Base-by-base conservation (phyloP, 2,329 filamentous ascomycete genomes). In the Phyllosticta ampelicida region DNA sequence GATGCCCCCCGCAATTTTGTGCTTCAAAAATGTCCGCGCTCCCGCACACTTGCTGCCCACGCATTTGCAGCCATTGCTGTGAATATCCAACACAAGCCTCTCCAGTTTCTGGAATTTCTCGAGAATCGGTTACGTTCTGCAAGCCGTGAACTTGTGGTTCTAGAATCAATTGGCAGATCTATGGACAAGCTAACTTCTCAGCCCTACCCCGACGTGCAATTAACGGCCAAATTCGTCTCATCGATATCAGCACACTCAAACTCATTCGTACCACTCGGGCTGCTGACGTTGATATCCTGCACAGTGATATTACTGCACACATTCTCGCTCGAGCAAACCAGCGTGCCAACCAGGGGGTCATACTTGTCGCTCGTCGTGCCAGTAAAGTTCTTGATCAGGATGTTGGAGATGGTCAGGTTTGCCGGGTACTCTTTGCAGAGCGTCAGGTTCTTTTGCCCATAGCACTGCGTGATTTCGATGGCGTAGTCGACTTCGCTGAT, bases 391-490 rank as follows among this genome's bases (percentile, higher is more conserved):
- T 74, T 78, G 65, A 85, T 80, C 4, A 74, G 70, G 52, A 85
- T 71, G 60, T 84, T 77, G 18, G 74, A 74, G 62, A 84, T 82
- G 10, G 76, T 80, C 60, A 84, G 65, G 13, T 74, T 77, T 48
- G 79, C 80, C 2, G 82, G 83, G 64, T 73, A 81, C 67, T 80
- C 63, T 50, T 80, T 77, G 71, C 83, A 86, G n/a, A 84, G 74
- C 2, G 81, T 84, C 54, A 80, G 65, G 64, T 86, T 85, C 61
- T 74, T 79, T 69, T 85, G 81, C 9, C 81, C 81, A 61, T 85
- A 84, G 73, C 83, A 86, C 66, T 86, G 83, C n/a, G 82, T 82
- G 53, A 85, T 74, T 60, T 84, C 80, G 62, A 86, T 81, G 2
- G 81, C 81, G 64, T 82, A 84, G 65, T 86, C 84, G 61, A 86